These are phyloP conservation scores for Elaeis guineensis DNA, from an alignment of 176 grass and related monocot genomes.

Conservation along the genomic window DNA sequence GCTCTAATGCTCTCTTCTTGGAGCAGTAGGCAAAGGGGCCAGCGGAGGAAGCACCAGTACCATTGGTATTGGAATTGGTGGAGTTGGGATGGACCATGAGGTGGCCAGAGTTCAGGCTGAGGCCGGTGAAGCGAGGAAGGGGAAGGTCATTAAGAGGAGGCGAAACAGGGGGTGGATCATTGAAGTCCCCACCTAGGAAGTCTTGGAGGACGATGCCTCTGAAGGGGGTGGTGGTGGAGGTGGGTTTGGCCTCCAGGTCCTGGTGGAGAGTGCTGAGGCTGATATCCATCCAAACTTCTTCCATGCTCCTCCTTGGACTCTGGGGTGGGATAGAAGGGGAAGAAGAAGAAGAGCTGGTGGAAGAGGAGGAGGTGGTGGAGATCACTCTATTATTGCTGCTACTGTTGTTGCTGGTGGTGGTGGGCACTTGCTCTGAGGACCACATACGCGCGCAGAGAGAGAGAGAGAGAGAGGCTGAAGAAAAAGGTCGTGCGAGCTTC, in stretches of 20 bases:
- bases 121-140: background rate
- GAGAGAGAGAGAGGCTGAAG: too few relatives aligned
- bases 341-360: background rate
- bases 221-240: background rate
- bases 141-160: background rate
- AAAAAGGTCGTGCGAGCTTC: too few relatives aligned
- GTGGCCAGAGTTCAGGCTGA: background rate
- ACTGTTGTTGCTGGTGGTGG: background rate
- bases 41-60: background rate
- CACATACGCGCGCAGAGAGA: background rate
- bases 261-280: background rate
- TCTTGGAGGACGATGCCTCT: background rate
- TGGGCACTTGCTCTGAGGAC: background rate
- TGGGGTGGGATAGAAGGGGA: background rate
- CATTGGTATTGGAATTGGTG: background rate
- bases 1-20: conserved; percentile 1
- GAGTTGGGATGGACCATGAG: background rate
- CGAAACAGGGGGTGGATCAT: background rate
- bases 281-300: conserved; percentile 18
- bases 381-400: background rate
- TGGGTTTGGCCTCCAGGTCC: background rate
- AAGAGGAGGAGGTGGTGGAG: too few relatives aligned
- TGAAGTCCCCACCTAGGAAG: background rate
- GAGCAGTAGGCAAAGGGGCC: background rate
- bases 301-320: background rate